Conservation (phyloP, 2,329 filamentous ascomycete genomes). For the Diaporthe vaccinii region DNA sequence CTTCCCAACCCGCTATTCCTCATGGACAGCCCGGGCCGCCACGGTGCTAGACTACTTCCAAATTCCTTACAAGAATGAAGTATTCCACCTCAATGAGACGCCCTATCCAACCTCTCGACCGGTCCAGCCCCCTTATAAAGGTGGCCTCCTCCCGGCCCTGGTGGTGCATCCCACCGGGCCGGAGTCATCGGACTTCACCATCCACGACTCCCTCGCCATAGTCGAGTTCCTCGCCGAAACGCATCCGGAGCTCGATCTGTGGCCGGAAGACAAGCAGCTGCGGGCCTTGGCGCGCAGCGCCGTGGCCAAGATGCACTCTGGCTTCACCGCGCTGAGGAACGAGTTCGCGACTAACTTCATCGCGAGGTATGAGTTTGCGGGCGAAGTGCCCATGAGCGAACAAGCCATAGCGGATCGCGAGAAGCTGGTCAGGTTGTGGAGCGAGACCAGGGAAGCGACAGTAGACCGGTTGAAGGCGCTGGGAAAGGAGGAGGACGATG, state of each 20-base stretch:
- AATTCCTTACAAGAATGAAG: background rate
- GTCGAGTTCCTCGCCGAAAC: background rate
- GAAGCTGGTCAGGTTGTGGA: background rate
- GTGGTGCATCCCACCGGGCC: background rate
- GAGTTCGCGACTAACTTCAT: background rate
- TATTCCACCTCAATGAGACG: background rate
- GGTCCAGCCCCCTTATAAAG: background rate
- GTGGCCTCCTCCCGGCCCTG: background rate
- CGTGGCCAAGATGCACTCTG: background rate
- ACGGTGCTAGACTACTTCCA: background rate
- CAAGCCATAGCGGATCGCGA: background rate
- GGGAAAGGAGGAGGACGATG: background rate
- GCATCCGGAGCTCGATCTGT: background rate
- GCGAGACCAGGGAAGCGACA: background rate
- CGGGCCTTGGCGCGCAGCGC: background rate
- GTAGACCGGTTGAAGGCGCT: background rate
- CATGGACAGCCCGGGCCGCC: background rate
- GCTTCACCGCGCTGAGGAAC: background rate
- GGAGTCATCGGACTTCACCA: background rate
- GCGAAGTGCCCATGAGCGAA: background rate
- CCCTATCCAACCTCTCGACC: background rate
- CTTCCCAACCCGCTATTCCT: slow-evolving; percentile 5
- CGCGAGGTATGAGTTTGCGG: background rate
- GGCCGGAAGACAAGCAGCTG: slow-evolving; percentile 2
- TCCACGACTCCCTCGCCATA: slow-evolving; percentile 6